Percentiles rank a stretch among this genome's conserved stretches.
phyloP scores from a whole-genome alignment of 2,329 filamentous ascomycete species.

The Zelopaecilomyces penicillatus region DNA sequence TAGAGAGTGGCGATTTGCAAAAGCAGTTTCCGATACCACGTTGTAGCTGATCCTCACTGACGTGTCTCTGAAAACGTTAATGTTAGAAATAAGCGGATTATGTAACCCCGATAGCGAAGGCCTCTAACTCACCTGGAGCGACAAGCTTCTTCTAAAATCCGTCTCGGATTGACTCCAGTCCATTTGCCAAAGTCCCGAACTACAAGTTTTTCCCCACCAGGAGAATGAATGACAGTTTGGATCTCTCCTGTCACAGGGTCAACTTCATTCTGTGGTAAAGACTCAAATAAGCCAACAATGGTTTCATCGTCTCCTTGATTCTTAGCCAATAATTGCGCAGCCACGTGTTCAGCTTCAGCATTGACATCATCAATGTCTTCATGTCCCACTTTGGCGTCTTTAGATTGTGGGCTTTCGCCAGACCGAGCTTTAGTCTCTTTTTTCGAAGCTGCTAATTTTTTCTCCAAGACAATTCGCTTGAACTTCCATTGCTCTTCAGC shows the following conservation, averaged over 20 bases:
- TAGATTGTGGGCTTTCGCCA: constrained; percentile 17
- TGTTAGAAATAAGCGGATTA: constrained; percentile 10
- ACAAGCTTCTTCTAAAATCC: constrained; percentile 80
- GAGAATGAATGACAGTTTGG: constrained; percentile 44
- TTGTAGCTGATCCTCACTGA: constrained; percentile 59
- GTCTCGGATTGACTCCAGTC: constrained; percentile 65
- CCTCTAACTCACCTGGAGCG: constrained; percentile 53
- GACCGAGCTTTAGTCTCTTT: constrained; percentile 22
- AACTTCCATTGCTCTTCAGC: constrained; percentile 60
- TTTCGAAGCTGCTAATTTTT: constrained; percentile 46
- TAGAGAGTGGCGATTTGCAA: constrained; percentile 67
- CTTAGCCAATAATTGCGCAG: constrained; percentile 49
- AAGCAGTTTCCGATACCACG: constrained; percentile 63
- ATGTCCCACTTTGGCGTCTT: constrained; percentile 20
- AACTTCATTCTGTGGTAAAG: constrained; percentile 51
- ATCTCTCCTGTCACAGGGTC: constrained; percentile 51
- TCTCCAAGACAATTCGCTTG: constrained; percentile 51
- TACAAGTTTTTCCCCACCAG: constrained; percentile 46
- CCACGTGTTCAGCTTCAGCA: constrained; percentile 50
- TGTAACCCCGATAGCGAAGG: neutral
- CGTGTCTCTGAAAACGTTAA: constrained; percentile 48
- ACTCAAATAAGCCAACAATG: constrained; percentile 44
- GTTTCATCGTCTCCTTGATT: constrained; percentile 38
- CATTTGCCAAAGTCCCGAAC: constrained; percentile 81
- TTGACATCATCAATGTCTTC: constrained; percentile 32